Evolutionary conservation across 768 basidiomycete genomes (phyloP), one percentile per base, ranked within the genome.

Genomic region (Udeniomyces megalosporus): DNA sequence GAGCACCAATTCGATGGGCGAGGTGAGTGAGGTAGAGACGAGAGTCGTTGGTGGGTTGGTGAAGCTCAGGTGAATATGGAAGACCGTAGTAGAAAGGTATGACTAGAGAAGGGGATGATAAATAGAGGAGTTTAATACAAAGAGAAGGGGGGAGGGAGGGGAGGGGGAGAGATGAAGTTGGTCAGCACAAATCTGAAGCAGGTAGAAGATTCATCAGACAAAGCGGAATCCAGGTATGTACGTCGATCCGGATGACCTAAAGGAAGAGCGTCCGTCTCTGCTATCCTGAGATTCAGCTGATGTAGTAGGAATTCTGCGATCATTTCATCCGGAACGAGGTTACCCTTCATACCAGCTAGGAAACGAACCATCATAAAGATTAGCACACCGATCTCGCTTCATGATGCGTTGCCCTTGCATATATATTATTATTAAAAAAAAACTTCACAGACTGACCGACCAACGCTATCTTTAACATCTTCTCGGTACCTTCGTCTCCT

Each of bases 391-490:
- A 15, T n/a, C 29, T 17, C 38, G 17, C 38, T 42, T 42, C 38
- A 42, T 42, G 38, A 8, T 17, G 10, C 38, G 10, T 42, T 42
- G 17, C 38, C 38, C 38, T 42, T 17, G 8, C 38, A 42, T 10
- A 54, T 17, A 15, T 32, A 54, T 34, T 28, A 31, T 4, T 15
- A 31, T 8, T 4, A 14, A n/a, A 22, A 48, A 7, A 22, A 10
- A 22, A 48, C 10, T 4, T 4, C 34, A 31, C 32, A 26, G 24
- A 68, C 69, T 62, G 77, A 88, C 92, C 87, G 48, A 95, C 96
- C 62, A 96, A 76, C 52, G 89, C 92, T 24, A 96, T 80, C 74
- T 92, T 96, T 58, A 95, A 79, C 12, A 88, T 93, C 69, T 88
- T 79, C 74, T 99, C 95, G 55, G 88, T 84, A 20, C 90, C 93